Percentiles rank a stretch among this genome's conserved stretches.
Conservation (phyloP, 257 asterid genomes). For the Verbascum thapsus region DNA sequence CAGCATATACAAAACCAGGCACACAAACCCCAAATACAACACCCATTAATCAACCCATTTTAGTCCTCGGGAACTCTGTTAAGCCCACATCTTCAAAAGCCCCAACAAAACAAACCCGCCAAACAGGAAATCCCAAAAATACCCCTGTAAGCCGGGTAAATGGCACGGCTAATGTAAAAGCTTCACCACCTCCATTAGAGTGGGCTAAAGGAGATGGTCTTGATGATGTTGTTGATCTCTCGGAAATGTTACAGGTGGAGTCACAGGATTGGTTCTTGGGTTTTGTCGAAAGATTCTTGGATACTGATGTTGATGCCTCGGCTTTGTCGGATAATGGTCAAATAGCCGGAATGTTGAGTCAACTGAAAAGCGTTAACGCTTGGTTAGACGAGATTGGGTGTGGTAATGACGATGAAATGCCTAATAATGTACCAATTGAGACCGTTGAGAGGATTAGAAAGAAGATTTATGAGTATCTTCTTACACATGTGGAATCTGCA, state of each 20-base stretch:
- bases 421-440: conserved; percentile 43
- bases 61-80: conserved; percentile 70
- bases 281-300: conserved; percentile 89
- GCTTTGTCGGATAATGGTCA: conserved; percentile 83
- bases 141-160: conserved; percentile 47
- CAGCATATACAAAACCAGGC: conserved; percentile 60
- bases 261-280: conserved; percentile 97
- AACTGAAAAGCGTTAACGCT: conserved; percentile 65
- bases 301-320: conserved; percentile 76
- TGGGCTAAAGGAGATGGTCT: conserved; percentile 92
- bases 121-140: conserved; percentile 47
- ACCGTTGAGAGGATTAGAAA: conserved; percentile 60
- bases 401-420: conserved; percentile 40
- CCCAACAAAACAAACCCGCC: conserved; percentile 53
- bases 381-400: conserved; percentile 63
- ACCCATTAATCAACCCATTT: conserved; percentile 47
- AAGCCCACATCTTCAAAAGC: conserved; percentile 51
- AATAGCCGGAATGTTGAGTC: conserved; percentile 86
- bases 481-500: conserved; percentile 66
- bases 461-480: conserved; percentile 67
- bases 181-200: conserved; percentile 59
- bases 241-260: conserved; percentile 60
- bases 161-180: conserved; percentile 42
- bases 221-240: conserved; percentile 83
- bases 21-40: conserved; percentile 41